Evolutionary conservation across 2,329 filamentous ascomycete species (phyloP).

Genomic region (Aspergillus texensis): DNA sequence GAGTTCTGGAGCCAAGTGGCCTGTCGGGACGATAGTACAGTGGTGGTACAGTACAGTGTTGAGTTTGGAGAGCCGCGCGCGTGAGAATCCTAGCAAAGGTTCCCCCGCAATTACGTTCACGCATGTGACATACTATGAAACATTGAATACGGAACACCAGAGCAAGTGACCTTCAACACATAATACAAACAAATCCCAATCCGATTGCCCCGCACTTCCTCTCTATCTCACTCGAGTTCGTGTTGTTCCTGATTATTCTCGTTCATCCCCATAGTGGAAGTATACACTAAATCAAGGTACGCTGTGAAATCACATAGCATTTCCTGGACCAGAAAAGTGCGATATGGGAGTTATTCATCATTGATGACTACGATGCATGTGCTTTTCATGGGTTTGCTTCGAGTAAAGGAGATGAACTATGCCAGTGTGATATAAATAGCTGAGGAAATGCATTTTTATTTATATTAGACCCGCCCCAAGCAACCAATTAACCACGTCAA

Average conservation of each 20-base stretch:
- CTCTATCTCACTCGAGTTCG: not conserved
- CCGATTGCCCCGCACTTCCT: not conserved
- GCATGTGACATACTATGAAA: not conserved
- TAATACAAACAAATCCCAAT: not conserved
- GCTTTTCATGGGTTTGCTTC: not conserved
- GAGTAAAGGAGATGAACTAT: not conserved
- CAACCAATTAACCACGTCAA: not conserved
- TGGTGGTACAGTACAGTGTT: not conserved
- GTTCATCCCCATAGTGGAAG: not conserved
- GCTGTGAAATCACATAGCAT: not conserved
- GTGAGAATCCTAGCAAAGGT: not conserved
- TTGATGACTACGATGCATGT: not conserved
- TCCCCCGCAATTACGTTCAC: not conserved
- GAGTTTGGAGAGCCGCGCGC: not conserved
- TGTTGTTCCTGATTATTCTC: not conserved
- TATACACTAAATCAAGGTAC: not conserved
- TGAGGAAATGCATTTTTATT: not conserved
- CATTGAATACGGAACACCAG: not conserved
- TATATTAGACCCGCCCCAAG: not conserved
- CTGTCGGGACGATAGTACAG: not conserved
- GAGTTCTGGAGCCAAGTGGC: not conserved
- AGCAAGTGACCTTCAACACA: not conserved
- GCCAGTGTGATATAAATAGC: not conserved
- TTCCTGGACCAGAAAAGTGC: not conserved
- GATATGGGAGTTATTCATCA: not conserved